Evolutionary conservation across 2,329 filamentous ascomycete species (phyloP).

Genomic region (Talaromyces rugulosus): DNA sequence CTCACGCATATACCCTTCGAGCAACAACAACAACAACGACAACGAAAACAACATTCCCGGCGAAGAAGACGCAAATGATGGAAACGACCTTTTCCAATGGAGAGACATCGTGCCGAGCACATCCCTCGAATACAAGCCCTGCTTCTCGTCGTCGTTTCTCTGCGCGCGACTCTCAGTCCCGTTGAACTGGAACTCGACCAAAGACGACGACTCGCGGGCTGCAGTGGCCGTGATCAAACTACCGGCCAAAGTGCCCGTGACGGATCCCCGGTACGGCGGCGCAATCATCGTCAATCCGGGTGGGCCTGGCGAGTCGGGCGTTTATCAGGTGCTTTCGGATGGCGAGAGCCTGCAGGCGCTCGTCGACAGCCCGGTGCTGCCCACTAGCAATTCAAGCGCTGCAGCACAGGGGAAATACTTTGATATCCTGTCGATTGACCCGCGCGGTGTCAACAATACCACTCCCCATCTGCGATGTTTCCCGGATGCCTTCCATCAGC

Average conservation of each 20-base stretch:
- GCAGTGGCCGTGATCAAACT: constrained; percentile 4
- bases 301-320: background rate
- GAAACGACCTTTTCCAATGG: background rate
- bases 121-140: background rate
- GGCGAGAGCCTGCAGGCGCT: background rate
- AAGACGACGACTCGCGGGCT: background rate
- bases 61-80: background rate
- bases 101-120: background rate
- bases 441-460: constrained; percentile 2
- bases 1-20: background rate
- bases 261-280: constrained; percentile 2
- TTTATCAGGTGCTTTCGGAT: constrained; percentile 4
- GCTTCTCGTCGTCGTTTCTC: background rate
- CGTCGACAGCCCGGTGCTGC: background rate
- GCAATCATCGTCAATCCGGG: constrained; percentile 6
- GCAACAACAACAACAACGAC: background rate
- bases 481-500: constrained; percentile 1
- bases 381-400: background rate
- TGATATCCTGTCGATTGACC: constrained; percentile 2
- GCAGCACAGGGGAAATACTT: background rate
- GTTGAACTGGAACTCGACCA: constrained; percentile 1
- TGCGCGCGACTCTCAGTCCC: constrained; percentile 1
- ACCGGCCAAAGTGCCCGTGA: constrained; percentile 4
- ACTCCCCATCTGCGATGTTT: constrained; percentile 3
- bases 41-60: background rate